Evolutionary conservation across 2,329 filamentous ascomycete species (phyloP), one percentile per base, ranked within the genome.

Genomic region (Hirsutella minnesotensis): DNA sequence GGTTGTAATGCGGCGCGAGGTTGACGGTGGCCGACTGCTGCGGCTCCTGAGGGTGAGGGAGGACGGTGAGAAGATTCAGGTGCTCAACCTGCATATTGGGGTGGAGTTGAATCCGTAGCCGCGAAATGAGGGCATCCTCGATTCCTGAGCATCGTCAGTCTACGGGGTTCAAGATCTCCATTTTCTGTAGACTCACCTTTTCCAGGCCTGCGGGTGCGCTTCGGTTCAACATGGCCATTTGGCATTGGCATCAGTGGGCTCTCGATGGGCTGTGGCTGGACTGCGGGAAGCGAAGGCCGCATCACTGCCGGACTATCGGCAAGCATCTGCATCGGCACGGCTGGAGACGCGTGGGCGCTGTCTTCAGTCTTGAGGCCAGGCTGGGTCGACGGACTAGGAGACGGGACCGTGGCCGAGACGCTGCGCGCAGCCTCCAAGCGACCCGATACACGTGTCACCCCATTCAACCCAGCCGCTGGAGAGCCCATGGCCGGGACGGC

Each of bases 21-120:
- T 79, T 81, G 43, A 92, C 67, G 5, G 85, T 84, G 35, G 83
- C 68, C 4, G 80, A 86, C 52, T 90, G 83, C 45, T 86, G 78
- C 22, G 78, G 73, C 52, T 82, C 72, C 16, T 71, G 75, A 7
- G 76, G 65, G 41, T 81, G 79, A 3, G 87, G 80, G 2, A 73
- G 69, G 27, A 94, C 65, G 30, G 76, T 72, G 43, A 85, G 66
- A 29, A 74, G 66, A 56, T 82, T 79, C 21, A 76, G 77, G 21
- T 74, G 73, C 9, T 78, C 66, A 3, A 79, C 60, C 40, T 75
- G 75, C 35, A 87, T 67, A 10, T 71, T 72, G 1, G 83, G 80
- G 55, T 90, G 83, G 8, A 81, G 81, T 44, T 73, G 70, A 15
- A 89, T 65, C 33, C 72, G 75, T 20, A 90, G 65, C 41, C 75